Evolutionary conservation across 2,329 filamentous ascomycete species (phyloP), one percentile per base, ranked within the genome.

Genomic region (Claviceps purpurea): DNA sequence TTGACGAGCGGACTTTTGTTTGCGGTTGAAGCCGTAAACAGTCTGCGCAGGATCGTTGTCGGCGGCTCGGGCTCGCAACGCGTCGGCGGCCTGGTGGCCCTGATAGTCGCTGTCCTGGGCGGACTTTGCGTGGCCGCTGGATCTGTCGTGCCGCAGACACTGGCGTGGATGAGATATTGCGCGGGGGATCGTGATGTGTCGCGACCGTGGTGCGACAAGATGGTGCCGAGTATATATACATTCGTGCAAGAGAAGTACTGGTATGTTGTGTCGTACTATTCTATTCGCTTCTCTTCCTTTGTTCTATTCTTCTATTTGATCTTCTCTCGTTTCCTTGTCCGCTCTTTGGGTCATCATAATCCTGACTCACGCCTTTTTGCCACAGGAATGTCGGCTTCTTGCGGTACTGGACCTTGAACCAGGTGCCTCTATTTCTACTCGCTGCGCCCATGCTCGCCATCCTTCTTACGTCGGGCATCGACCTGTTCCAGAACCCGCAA

Each of bases 231-330:
- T 64, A 90, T 98, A 55, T 97, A 95, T 68, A 77, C 81, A 0
- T 97, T 86, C 73, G 91, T 97, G 2, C 93, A 98, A 64, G 75
- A 76, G 46, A 74, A 87, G 61, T 97, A 98, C 68, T 98, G 93
- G 90, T 95, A 75, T 66, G 81, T 45, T 18, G 10, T 45, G 3
- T 22, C 3, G 18, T 7, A 18, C 14, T 41, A 41, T 18, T 18
- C 18, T 41, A 8, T 41, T 41, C 7, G 16, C 40, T 18, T 10
- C 40, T 41, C 1, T 4, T 42, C 8, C 5, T 22, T 43, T 43
- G 2, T 14, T 43, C 6, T 42, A 20, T 11, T 42, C 20, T 6
- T 22, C 11, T 2, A 5, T 42, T 13, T 42, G 13, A 11, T 42
- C 10, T 22, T 41, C 16, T 41, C 18, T 40, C 16, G 5, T 40